Evolutionary conservation across 2,329 filamentous ascomycete species (phyloP), one percentile per base, ranked within the genome.

Genomic region (Tolypocladium ovalisporum): DNA sequence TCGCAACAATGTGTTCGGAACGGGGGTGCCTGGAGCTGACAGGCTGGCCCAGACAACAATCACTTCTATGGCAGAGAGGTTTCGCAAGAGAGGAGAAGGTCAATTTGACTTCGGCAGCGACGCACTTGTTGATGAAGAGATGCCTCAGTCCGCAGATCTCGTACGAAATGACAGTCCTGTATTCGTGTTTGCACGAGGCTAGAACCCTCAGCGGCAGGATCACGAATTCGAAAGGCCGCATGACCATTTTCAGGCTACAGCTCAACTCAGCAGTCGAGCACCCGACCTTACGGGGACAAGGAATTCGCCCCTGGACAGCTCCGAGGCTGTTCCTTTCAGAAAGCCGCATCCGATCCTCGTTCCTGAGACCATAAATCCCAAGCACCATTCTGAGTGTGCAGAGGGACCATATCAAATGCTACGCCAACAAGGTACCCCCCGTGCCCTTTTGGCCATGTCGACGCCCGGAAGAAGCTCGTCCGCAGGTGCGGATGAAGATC

Each of bases 401-500:
- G 24, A 13, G 24, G 12, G 17, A 8, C 10, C 54, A 39, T 27
- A 36, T 27, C 39, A 37, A 12, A 17, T 29, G 29, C 13, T 27
- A 27, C 17, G 10, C 4, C 27, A n/a, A 35, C 17, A 34, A 9
- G 32, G 10, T 7, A 35, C 29, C 2, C 32, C 29, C 17, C 47
- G 19, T 29, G 27, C 44, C 22, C 19, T 2, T 34, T 9, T 13
- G 19, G 29, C n/a, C 29, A 35, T 10, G 19, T 15, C 29, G 4
- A 35, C 29, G 10, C 27, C 47, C 19, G 35, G 47, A 22, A 22
- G 19, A n/a, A 52, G 19, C 29, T 22, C 47, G 6, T 13, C 6
- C 5, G 47, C 12, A 13, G 10, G n/a, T 10, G 37, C 24, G 6
- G 56, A 52, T 22, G 54, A 57, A 40, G 64, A 67, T 34, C 57